A percentile compares a stretch with the other conserved stretches of the same genome.
phyloP scores from a whole-genome alignment of 768 basidiomycete genomes.

The Termitomyces sp. region DNA sequence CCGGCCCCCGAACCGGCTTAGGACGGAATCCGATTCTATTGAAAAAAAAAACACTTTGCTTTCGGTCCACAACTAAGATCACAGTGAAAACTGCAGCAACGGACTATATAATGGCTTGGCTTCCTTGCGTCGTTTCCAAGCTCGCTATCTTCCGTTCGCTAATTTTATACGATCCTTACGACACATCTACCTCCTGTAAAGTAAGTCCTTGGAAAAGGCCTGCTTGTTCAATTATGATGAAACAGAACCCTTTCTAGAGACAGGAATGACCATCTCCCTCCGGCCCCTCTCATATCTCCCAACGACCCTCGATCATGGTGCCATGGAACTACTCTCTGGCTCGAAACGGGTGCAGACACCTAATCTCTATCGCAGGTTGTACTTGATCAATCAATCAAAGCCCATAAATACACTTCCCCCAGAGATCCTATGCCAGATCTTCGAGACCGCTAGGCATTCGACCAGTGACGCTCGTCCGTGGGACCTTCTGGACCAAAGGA shows the following conservation, averaged over 20 bases:
- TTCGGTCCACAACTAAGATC: background rate
- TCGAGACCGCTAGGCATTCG: slow-evolving; percentile 4
- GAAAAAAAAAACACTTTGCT: background rate
- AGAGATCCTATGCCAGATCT: slow-evolving; percentile 12
- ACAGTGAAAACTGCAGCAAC: background rate
- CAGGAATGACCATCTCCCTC: background rate
- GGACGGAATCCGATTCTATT: background rate
- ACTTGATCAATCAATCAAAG: slow-evolving; percentile 6
- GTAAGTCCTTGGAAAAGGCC: background rate
- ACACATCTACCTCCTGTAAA: background rate
- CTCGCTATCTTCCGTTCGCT: background rate
- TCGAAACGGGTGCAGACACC: background rate
- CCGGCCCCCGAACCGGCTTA: background rate
- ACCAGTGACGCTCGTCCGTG: slow-evolving; percentile 2
- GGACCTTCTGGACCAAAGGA: background rate
- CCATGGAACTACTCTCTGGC: background rate
- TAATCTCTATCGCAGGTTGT: slow-evolving; percentile 1
- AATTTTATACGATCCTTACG: background rate
- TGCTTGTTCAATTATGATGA: background rate
- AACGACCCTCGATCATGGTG: background rate
- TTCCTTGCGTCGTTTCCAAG: background rate
- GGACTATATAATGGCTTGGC: background rate
- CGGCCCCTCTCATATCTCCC: background rate
- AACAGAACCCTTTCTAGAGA: background rate
- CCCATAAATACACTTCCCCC: slow-evolving; percentile 11